Conservation (phyloP, 2,329 filamentous ascomycete species). For the Aureobasidium sp. region DNA sequence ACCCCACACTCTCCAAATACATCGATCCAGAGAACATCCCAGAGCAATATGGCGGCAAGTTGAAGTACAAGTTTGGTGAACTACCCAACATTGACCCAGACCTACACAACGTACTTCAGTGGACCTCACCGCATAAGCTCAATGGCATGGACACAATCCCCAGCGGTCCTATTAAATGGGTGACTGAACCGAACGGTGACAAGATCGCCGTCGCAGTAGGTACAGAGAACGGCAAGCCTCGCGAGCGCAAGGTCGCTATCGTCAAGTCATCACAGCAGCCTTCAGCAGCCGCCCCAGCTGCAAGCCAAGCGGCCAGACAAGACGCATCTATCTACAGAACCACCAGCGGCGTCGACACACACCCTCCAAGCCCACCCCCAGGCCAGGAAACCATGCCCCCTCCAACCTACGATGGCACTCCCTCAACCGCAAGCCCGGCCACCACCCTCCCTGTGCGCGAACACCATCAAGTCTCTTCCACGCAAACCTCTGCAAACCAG, state of each 20-base stretch:
- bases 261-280: conserved; percentile 18
- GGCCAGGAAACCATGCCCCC: background rate
- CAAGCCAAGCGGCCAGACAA: background rate
- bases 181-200: conserved; percentile 30
- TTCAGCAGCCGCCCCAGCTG: background rate
- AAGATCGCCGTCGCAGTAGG: conserved; percentile 39
- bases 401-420: background rate
- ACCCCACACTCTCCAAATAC: conserved; percentile 67
- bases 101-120: conserved; percentile 34
- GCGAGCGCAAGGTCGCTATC: conserved; percentile 31
- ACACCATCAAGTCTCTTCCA: conserved; percentile 11
- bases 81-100: conserved; percentile 59
- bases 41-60: conserved; percentile 77
- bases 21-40: conserved; percentile 79
- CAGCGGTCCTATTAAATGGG: conserved; percentile 39
- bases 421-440: background rate
- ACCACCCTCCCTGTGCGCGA: conserved; percentile 17
- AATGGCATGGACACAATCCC: conserved; percentile 33
- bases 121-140: conserved; percentile 25
- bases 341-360: conserved; percentile 17
- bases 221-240: conserved; percentile 31
- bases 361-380: conserved; percentile 17
- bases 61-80: conserved; percentile 75
- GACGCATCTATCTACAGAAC: conserved; percentile 11
- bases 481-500: background rate